Evolutionary conservation across 2,329 filamentous ascomycete species (phyloP).

Genomic region (Colletotrichum orbiculare): DNA sequence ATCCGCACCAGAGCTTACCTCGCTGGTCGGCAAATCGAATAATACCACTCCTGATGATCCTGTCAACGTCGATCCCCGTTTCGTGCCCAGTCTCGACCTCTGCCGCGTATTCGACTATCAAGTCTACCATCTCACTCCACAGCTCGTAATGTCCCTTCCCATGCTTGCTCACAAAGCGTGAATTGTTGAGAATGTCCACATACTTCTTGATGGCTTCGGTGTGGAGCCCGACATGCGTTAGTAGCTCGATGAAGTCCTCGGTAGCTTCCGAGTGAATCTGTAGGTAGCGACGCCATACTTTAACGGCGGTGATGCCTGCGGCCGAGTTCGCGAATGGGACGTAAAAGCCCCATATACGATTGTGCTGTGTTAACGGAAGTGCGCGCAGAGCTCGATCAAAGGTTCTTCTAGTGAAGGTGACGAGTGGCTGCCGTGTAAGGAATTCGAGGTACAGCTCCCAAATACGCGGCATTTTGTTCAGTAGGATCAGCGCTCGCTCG

Average conservation of each 20-base stretch:
- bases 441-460: slow-evolving; percentile 99
- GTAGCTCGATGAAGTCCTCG: slow-evolving; percentile 93
- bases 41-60: slow-evolving; percentile 93
- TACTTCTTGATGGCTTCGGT: slow-evolving; percentile 93
- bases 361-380: slow-evolving; percentile 93
- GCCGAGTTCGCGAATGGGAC: slow-evolving; percentile 91
- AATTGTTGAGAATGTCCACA: slow-evolving; percentile 91
- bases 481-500: slow-evolving; percentile 88
- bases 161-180: slow-evolving; percentile 90
- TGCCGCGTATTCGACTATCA: slow-evolving; percentile 90
- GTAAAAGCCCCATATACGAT: slow-evolving; percentile 94
- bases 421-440: slow-evolving; percentile 88
- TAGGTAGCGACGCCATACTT: slow-evolving; percentile 95
- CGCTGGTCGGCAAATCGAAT: slow-evolving; percentile 91
- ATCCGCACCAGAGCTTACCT: slow-evolving; percentile 92
- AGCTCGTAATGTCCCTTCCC: slow-evolving; percentile 96
- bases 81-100: slow-evolving; percentile 85
- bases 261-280: slow-evolving; percentile 95
- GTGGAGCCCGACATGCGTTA: slow-evolving; percentile 84
- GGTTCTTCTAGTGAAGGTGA: slow-evolving; percentile 85
- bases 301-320: slow-evolving; percentile 88
- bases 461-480: slow-evolving; percentile 98
- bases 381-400: slow-evolving; percentile 95
- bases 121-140: slow-evolving; percentile 97
- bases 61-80: slow-evolving; percentile 87